These are phyloP conservation scores for Aspergillus avenaceus DNA, from an alignment of 495 filamentous ascomycete species.

Conservation along the genomic window DNA sequence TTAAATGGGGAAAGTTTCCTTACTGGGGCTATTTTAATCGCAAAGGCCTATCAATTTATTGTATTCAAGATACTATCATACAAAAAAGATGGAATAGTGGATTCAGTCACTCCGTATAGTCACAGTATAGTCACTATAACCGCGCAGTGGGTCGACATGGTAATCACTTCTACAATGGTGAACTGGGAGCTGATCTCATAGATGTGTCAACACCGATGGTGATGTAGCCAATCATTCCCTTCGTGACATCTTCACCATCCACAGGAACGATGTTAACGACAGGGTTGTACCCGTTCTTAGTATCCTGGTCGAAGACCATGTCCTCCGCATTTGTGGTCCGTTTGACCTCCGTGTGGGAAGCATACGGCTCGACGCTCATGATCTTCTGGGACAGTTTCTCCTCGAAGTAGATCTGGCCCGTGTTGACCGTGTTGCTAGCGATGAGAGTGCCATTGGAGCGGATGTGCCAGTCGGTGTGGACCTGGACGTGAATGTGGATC, in stretches of 20 bases:
- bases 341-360: conserved; percentile 38
- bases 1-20: no score
- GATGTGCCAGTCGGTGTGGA: conserved; percentile 20
- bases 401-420: conserved; percentile 57
- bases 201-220: conserved; percentile 19
- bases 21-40: no score
- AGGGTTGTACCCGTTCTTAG: conserved; percentile 41
- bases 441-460: conserved; percentile 21
- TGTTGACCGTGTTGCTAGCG: conserved; percentile 17
- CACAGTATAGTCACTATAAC: no score
- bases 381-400: conserved; percentile 38
- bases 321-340: conserved; percentile 48
- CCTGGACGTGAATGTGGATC: conserved; percentile 29
- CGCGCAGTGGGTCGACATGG: no score
- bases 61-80: no score
- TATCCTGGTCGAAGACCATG: conserved; percentile 28
- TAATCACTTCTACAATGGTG: no score
- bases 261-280: conserved; percentile 47
- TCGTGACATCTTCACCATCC: conserved; percentile 38
- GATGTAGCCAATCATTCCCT: conserved; percentile 44
- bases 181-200: no score
- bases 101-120: no score
- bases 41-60: no score
- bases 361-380: conserved; percentile 49
- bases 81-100: no score